These are phyloP conservation scores for Brassica napus DNA, from an alignment of 345 rosid species.

Conservation along the genomic window DNA sequence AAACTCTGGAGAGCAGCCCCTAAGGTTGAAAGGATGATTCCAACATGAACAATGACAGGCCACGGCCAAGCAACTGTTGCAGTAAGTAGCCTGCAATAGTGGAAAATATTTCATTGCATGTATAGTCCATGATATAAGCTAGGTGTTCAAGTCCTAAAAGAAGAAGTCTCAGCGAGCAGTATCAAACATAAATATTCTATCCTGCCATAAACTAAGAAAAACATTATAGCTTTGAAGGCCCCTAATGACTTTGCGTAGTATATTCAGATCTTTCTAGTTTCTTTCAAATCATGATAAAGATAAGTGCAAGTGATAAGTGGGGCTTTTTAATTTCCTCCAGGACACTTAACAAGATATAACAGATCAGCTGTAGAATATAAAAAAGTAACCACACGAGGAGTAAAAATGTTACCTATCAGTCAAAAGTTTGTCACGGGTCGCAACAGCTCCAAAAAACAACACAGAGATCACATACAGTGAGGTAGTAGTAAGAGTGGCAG, in stretches of 20 bases:
- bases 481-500: constrained; percentile 92
- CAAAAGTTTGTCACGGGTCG: constrained; percentile 82
- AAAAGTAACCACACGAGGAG: not conserved
- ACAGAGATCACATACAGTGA: constrained; percentile 73
- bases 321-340: constrained; percentile 13
- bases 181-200: constrained; percentile 11
- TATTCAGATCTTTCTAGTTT: not conserved
- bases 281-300: constrained; percentile 21
- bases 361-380: not conserved
- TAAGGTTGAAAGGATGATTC: constrained; percentile 95
- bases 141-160: constrained; percentile 10
- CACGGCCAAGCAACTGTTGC: constrained; percentile 98
- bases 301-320: constrained; percentile 14
- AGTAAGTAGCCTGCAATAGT: constrained; percentile 66
- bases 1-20: constrained; percentile 99
- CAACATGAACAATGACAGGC: constrained; percentile 77
- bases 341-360: constrained; percentile 22
- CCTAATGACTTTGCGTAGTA: not conserved
- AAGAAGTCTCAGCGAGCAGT: constrained; percentile 18
- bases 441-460: constrained; percentile 85
- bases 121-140: not conserved
- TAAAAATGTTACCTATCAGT: constrained; percentile 72
- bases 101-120: constrained; percentile 12
- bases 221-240: constrained; percentile 1
- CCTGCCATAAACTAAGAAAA: not conserved